Evolutionary conservation across 1,284 basidiomycete genomes (phyloP), one percentile per base, ranked within the genome.

Genomic region (Trichosporon faecale): DNA sequence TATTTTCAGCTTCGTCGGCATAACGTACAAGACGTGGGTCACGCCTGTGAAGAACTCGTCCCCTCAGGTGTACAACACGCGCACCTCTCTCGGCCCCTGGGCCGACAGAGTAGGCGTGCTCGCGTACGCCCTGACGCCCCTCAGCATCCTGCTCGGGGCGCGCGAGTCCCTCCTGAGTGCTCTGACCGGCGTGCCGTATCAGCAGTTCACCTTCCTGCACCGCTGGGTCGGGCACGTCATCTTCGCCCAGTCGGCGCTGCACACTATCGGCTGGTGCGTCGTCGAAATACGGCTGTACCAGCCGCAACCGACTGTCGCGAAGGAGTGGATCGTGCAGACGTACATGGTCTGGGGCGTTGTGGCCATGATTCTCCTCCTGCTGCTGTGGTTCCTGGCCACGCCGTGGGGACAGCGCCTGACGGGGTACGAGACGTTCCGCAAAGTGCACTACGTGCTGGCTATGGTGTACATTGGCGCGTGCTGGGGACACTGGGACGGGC

Each of bases 191-290:
- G 66, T 79, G 9, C 77, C 78, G 12, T 78, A 78, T 64, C 76
- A 78, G 63, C 75, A 78, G 66, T 79, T 78, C 76, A 78, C 76
- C 79, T 91, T 88, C 77, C 74, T 79, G 2, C 78, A 79, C 68
- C 74, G 78, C 33, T 79, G 78, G 78, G 65, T 75, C 23, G 78
- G 78, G 3, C 78, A 79, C 70, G 75, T 79, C 68, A 79, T 79
- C 70, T 68, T 79, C 33, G 27, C 71, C 23, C 78, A 79, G 67
- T 65, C 73, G 1, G 64, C 71, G 6, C 65, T 77, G 14, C 78
- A 79, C 68, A 79, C 77, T 3, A 75, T 79, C 66, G 75, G 74
- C 12, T 79, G 78, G 78, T 75, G 71, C 37, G 40, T 79, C 35
- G 69, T 79, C 66, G 78, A 79, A 68, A 70, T 78, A 21, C 21